A percentile compares a stretch with the other conserved stretches of the same genome.
Conservation (phyloP, 1,284 basidiomycete species). For the Rhodofomes roseus region DNA sequence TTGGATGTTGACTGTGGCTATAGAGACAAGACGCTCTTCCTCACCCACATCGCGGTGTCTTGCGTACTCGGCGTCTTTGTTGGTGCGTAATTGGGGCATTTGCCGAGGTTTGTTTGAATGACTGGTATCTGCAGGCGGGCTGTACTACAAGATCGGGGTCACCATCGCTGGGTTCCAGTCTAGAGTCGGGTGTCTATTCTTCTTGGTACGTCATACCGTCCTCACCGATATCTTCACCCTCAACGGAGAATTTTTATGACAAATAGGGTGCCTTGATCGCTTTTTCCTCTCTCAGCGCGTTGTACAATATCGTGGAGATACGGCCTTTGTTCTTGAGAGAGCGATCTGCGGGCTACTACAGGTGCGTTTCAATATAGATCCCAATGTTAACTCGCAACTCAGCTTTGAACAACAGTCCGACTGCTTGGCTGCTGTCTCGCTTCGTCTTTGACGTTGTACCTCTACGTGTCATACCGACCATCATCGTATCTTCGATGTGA, state of each 20-base stretch:
- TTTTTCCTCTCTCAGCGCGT: constrained; percentile 82
- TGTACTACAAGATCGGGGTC: constrained; percentile 76
- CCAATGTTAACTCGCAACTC: background rate
- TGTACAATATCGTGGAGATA: constrained; percentile 82
- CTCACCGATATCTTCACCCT: background rate
- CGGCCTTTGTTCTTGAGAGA: constrained; percentile 85
- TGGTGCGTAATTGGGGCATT: constrained; percentile 38
- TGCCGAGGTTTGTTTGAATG: no score
- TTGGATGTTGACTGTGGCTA: background rate
- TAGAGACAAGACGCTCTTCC: constrained; percentile 79
- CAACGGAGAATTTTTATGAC: background rate
- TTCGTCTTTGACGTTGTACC: constrained; percentile 85
- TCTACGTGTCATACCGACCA: constrained; percentile 78
- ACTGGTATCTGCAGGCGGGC: constrained; percentile 49
- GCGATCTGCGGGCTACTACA: constrained; percentile 77
- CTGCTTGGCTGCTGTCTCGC: constrained; percentile 83
- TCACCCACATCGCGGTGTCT: constrained; percentile 72
- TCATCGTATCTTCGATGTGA: constrained; percentile 78
- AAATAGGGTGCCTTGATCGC: constrained; percentile 77
- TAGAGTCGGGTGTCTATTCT: constrained; percentile 87
- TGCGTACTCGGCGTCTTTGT: constrained; percentile 77
- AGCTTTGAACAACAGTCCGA: constrained; percentile 48
- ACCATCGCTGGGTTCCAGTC: constrained; percentile 92
- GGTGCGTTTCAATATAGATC: constrained; percentile 33
- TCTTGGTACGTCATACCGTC: constrained; percentile 55